Base-by-base conservation (phyloP, 768 basidiomycete species). In the Lactarius evosmus region DNA sequence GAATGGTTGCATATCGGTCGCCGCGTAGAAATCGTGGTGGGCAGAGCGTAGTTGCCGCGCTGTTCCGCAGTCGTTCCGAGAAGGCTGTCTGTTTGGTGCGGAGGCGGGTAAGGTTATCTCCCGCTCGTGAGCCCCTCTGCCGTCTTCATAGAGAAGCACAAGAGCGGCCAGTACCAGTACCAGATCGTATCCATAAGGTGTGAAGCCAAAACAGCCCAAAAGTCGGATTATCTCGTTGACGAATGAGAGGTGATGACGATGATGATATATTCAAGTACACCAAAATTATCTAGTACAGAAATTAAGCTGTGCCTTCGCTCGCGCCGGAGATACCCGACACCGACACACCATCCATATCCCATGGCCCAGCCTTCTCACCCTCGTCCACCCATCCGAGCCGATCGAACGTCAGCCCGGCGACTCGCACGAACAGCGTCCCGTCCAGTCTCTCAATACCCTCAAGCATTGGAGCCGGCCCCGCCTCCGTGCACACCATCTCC, bases 361-460 rank as follows among this genome's bases (percentile, higher is more conserved):
- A 64, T 19, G 8, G 16, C 2, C 34, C 52, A 3, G 25, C 32
- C 22, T 14, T 8, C 36, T 46, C 61, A 7, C 55, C 58, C 17
- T 63, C 49, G 27, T 58, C n/a, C 9, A 51, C 62, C 59, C 63
- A 64, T 7, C 66, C 66, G 5, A 67, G 55, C 33, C 59, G 40
- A n/a, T 79, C 75, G n/a, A 78, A 74, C 2, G 83, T 84, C 68
- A 86, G 67, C 59, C 80, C 79, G 4, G 85, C 86, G 0, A 77
- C 75, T 53, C 85, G 75, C 49, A 87, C 66, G 69, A 89, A 90
- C 54, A 89, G 67, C 19, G 81, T 82, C 27, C 87, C 87, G 70
- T 89, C 87, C 12, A 83, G 67, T 33, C 76, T 70, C 60, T 83
- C 82, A 7, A 78, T 79, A 22, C 82, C 85, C 16, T 77, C 75